Evolutionary conservation across 2,329 filamentous ascomycete genomes (phyloP).

Genomic region (Scortechinia acanthostroma): DNA sequence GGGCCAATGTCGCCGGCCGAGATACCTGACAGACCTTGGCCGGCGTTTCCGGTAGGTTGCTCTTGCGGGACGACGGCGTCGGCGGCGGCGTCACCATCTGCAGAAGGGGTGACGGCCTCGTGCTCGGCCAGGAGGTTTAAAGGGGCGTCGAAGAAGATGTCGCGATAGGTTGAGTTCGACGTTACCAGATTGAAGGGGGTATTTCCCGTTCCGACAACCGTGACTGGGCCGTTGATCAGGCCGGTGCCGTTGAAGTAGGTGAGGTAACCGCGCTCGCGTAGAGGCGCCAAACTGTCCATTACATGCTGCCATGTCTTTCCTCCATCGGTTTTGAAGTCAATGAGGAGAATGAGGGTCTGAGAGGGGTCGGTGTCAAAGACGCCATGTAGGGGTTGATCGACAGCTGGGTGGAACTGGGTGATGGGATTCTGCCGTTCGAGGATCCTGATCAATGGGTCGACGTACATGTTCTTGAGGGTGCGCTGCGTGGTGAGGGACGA

Average conservation of each 20-base stretch:
- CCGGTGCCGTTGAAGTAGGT: slow-evolving; percentile 39
- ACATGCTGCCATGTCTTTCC: slow-evolving; percentile 42
- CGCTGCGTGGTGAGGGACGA: slow-evolving; percentile 42
- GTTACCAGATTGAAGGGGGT: slow-evolving; percentile 48
- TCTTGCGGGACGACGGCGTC: too few relatives aligned
- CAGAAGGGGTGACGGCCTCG: slow-evolving; percentile 5
- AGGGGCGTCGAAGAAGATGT: slow-evolving; percentile 63
- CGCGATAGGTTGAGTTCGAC: slow-evolving; percentile 42
- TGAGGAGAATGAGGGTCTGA: slow-evolving; percentile 51
- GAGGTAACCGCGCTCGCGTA: slow-evolving; percentile 51
- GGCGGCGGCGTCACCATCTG: slow-evolving; percentile 5
- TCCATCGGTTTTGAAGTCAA: slow-evolving; percentile 62
- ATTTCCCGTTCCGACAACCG: slow-evolving; percentile 63
- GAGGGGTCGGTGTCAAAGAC: slow-evolving; percentile 43
- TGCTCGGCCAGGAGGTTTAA: slow-evolving; percentile 32
- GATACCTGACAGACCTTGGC: not conserved
- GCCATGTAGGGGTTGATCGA: slow-evolving; percentile 35
- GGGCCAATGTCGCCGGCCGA: slow-evolving; percentile 2
- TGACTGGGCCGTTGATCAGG: slow-evolving; percentile 48
- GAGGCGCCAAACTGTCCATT: slow-evolving; percentile 43
- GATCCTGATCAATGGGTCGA: slow-evolving; percentile 54
- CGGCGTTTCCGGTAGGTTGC: not conserved
- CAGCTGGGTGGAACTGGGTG: slow-evolving; percentile 25
- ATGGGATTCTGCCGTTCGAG: slow-evolving; percentile 43
- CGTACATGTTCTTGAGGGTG: slow-evolving; percentile 56